These are phyloP conservation scores for Boletus vinaceobasis DNA, from an alignment of 768 basidiomycete species.

Conservation along the genomic window DNA sequence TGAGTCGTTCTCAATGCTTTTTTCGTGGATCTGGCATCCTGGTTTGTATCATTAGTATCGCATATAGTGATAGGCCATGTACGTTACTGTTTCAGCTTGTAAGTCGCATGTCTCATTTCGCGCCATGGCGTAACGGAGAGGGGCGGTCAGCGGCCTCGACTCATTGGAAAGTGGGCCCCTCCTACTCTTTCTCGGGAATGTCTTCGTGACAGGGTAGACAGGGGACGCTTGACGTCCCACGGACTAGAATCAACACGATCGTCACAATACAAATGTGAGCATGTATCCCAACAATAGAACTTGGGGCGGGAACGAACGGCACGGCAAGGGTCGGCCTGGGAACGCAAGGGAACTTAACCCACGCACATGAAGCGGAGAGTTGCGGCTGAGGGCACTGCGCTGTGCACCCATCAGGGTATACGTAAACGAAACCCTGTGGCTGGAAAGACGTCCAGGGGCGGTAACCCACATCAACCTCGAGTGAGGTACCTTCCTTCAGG, in stretches of 20 bases:
- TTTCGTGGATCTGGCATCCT: constrained; percentile 23
- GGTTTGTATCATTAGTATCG: constrained; percentile 16
- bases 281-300: background rate
- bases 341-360: background rate
- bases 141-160: constrained; percentile 3
- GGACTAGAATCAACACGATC: background rate
- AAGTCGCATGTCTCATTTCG: constrained; percentile 5
- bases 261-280: background rate
- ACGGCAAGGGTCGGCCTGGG: background rate
- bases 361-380: constrained; percentile 1
- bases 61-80: constrained; percentile 11
- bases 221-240: background rate
- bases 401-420: background rate
- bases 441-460: background rate
- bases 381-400: background rate
- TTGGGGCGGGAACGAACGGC: background rate
- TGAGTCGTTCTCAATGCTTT: background rate
- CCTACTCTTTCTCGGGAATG: background rate
- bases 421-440: no score
- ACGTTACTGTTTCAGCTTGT: constrained; percentile 9
- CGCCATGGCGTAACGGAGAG: background rate
- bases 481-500: background rate
- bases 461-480: constrained; percentile 6
- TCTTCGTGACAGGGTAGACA: background rate
- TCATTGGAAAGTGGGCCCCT: constrained; percentile 14